Evolutionary conservation across 176 grass and related monocot species (phyloP).

Genomic region (Alopecurus myosuroides): DNA sequence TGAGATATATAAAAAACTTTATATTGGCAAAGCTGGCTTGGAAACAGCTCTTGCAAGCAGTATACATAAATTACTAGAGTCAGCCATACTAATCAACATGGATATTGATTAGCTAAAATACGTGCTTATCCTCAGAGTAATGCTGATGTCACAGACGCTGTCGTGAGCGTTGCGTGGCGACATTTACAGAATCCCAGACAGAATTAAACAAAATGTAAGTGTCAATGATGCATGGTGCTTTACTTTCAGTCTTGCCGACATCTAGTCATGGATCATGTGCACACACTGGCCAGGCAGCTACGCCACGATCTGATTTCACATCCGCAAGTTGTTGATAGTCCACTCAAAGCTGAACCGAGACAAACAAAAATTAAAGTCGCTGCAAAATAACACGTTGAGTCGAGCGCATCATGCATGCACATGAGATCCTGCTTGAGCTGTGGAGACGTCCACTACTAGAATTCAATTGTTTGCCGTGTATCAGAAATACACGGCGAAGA

Average conservation of each 20-base stretch:
- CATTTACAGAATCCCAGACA: background rate
- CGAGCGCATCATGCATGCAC: background rate
- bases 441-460: no score
- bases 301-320: background rate
- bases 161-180: background rate
- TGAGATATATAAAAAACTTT: background rate
- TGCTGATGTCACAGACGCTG: background rate
- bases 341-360: background rate
- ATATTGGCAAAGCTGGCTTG: background rate
- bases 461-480: no score
- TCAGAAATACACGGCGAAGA: no score
- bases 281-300: background rate
- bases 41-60: no score
- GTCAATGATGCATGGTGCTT: background rate
- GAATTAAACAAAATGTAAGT: background rate
- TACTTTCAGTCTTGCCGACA: background rate
- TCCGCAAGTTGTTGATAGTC: slow-evolving; percentile 6
- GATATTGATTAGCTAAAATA: no score
- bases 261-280: background rate
- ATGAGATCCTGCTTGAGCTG: background rate
- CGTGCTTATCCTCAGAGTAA: background rate
- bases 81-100: no score
- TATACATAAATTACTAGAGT: no score
- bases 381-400: background rate
- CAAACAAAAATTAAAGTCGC: background rate